A percentile compares a stretch with the other conserved stretches of the same genome.
Evolutionary conservation across 352 stramenopile species (phyloP).

Genomic region (Phytophthora lateralis): DNA sequence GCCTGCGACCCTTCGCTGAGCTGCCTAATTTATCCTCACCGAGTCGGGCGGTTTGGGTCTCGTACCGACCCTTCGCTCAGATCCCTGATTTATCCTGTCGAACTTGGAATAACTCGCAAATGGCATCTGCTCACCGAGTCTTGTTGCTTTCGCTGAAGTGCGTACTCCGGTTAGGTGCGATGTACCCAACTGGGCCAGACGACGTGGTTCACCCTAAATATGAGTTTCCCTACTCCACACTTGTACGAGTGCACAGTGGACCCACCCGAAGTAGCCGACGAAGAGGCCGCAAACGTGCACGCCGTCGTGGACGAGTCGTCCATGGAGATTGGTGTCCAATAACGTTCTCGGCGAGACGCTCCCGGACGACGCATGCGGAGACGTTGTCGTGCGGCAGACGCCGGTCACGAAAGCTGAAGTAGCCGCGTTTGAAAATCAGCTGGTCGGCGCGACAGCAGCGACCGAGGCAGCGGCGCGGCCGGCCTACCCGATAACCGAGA

Average conservation of each 20-base stretch:
- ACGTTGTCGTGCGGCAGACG: not conserved
- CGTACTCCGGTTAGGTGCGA: too few species aligned
- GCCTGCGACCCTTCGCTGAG: too few species aligned
- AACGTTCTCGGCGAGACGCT: not conserved
- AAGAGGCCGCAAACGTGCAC: not conserved
- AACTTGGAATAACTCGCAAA: too few species aligned
- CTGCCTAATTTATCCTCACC: too few species aligned
- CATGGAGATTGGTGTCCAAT: not conserved
- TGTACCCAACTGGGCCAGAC: too few species aligned
- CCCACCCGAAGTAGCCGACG: not conserved
- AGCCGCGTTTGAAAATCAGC: not conserved
- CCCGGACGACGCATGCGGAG: not conserved
- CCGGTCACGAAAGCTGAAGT: not conserved
- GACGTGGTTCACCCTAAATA: too few species aligned
- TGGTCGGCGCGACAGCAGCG: not conserved
- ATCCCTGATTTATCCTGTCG: too few species aligned
- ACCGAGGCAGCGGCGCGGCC: not conserved
- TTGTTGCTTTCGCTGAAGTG: too few species aligned
- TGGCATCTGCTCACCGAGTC: too few species aligned
- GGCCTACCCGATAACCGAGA: not conserved
- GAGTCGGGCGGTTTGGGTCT: too few species aligned
- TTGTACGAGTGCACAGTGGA: not conserved
- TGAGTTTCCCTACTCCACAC: not conserved
- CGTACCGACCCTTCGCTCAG: too few species aligned
- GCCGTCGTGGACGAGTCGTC: not conserved